phyloP scores from a whole-genome alignment of 2,329 filamentous ascomycete genomes.

The Rhinocladiella mackenziei region DNA sequence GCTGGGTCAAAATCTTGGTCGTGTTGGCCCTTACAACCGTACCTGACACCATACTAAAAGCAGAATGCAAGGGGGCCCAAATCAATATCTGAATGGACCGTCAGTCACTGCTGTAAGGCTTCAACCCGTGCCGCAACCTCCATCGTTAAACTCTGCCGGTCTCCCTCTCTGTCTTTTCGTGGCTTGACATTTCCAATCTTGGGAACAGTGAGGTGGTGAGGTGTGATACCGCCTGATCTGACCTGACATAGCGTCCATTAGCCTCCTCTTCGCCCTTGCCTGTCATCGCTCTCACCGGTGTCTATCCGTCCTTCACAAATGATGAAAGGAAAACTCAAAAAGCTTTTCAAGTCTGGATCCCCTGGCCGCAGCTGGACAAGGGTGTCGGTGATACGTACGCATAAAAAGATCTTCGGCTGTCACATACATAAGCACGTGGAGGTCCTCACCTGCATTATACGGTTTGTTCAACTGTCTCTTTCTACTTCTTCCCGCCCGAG shows the following conservation, averaged over 20 bases:
- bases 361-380: too few species aligned
- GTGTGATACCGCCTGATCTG: constrained; percentile 14
- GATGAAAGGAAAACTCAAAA: too few species aligned
- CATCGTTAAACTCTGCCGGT: too few species aligned
- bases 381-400: not conserved
- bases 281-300: not conserved
- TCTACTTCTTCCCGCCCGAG: not conserved
- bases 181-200: constrained; percentile 2
- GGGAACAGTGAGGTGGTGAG: not conserved
- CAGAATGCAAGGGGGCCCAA: constrained; percentile 13
- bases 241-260: constrained; percentile 16
- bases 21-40: constrained; percentile 18
- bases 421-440: not conserved
- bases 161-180: too few species aligned
- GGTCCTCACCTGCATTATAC: too few species aligned
- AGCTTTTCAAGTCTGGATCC: too few species aligned
- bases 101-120: too few species aligned
- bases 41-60: constrained; percentile 19
- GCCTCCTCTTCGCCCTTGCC: constrained; percentile 1
- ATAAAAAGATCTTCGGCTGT: not conserved
- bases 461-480: not conserved
- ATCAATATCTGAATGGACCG: constrained; percentile 5
- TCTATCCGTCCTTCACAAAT: too few species aligned
- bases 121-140: too few species aligned
- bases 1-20: not conserved